Evolutionary conservation across 768 basidiomycete genomes (phyloP), one percentile per base, ranked within the genome.

Genomic region (Lentinula aciculospora): DNA sequence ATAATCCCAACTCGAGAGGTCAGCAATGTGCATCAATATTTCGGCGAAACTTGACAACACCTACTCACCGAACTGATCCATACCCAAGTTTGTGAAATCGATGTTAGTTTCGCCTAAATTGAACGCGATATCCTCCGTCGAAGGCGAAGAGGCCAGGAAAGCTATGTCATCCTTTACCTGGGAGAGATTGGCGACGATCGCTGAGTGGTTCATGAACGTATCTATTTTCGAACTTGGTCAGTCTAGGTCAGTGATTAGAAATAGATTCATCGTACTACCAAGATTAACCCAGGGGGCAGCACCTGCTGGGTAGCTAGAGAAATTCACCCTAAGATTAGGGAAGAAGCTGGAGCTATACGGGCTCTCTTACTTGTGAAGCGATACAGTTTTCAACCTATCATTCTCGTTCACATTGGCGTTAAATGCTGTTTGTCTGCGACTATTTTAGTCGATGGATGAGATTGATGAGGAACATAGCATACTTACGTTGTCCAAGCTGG

Each of bases 181-280:
- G 3, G 37, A 37, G 37, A 54, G 53, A 29, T 54, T 54, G 4
- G 53, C 53, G 8, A 54, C 53, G 23, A 54, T 54, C 27, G 53
- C 53, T 9, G 21, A 21, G n/a, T 42, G 53, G 27, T 54, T 54
- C 53, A 54, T 54, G 53, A 54, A 54, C 4, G 53, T 54, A 44
- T 44, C 53, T 54, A 23, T 6, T 21, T 36, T 29, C 12, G 10
- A 34, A 50, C 6, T 12, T 29, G 19, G 8, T 23, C n/a, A 36
- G 9, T 50, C 21, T 9, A 19, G 4, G 29, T 46, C 8, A 3
- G 29, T 47, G 15, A 3, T 21, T 4, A 4, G 27, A n/a, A 9
- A 9, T 4, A 4, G 17, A 25, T 27, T 7, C 9, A 27, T 40
- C 53, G 25, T 27, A 54, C 53, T 39, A 5, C 53, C 53, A 29